Conservation (phyloP, 208 protist genomes). For the Leptomonas seymouri region DNA sequence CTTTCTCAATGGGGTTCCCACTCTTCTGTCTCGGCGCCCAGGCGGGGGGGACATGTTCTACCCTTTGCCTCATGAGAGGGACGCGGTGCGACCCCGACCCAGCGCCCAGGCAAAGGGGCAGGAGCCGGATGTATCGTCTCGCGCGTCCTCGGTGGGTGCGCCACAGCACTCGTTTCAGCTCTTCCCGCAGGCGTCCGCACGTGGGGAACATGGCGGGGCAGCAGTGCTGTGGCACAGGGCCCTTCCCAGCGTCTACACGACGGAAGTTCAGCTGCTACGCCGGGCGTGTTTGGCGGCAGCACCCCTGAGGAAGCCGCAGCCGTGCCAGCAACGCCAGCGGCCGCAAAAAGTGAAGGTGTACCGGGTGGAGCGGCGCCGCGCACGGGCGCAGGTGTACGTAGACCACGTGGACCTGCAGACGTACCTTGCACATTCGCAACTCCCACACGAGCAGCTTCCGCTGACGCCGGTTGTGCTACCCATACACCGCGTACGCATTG, state of each 20-base stretch:
- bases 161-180: not conserved
- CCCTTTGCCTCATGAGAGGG: constrained; percentile 69
- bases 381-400: constrained; percentile 15
- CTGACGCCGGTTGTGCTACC: constrained; percentile 20
- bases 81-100: constrained; percentile 16
- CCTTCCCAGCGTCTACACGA: constrained; percentile 21
- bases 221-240: constrained; percentile 27
- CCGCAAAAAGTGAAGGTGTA: not conserved
- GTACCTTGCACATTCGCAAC: constrained; percentile 18
- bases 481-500: constrained; percentile 18
- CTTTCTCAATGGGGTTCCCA: constrained; percentile 79
- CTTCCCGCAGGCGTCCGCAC: constrained; percentile 6
- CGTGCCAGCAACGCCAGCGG: not conserved
- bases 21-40: constrained; percentile 67
- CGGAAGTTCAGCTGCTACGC: constrained; percentile 15
- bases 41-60: constrained; percentile 90
- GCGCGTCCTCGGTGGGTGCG: not conserved
- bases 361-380: not conserved
- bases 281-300: not conserved
- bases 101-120: not conserved
- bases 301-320: not conserved
- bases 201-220: constrained; percentile 16
- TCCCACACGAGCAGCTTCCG: constrained; percentile 13
- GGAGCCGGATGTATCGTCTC: not conserved
- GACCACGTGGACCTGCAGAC: constrained; percentile 21